Base-by-base conservation (phyloP, 1,284 basidiomycete genomes). In the Ganoderma leucocontextum region DNA sequence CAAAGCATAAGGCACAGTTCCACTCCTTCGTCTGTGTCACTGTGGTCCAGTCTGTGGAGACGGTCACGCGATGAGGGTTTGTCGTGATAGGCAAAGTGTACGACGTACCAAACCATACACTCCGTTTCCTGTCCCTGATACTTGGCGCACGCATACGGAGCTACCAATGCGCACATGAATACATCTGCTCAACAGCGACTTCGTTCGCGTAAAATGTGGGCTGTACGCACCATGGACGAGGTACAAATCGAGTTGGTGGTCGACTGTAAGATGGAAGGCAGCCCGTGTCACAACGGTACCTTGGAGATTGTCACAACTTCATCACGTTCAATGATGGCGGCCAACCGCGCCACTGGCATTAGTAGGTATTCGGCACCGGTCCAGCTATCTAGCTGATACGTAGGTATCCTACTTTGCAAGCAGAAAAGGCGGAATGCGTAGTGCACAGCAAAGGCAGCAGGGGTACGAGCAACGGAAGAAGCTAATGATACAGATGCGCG, bases 271-370 rank as follows among this genome's bases (percentile, higher is more conserved):
- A 49, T 49, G 1, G 17, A 47, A 22, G 44, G n/a, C 19, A 9
- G n/a, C n/a, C 9, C 25, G 25, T 9, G 13, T 52, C 49, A 52
- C 22, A 13, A 13, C 25, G 49, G 49, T 29, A 15, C 29, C 47
- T 52, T 47, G n/a, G 12, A 29, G n/a, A 2, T 53, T 55, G 29
- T 22, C 35, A 58, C 35, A 19, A 9, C 55, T 22, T 25, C 17
- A n/a, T 58, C 22, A 17, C 22, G 42, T 63, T 63, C 38, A 29
- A 63, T 22, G 62, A 33, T 55, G 62, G 62, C 62, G 49, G 22
- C 62, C 52, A 53, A 63, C 52, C 62, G 62, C 62, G 52, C 38
- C 52, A 35, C 62, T 55, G 49, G 36, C 36, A 53, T 39, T 41
- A 63, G 52, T 63, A 55, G 33, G 36, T 41, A 25, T 29, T 25